Conservation (phyloP, 495 filamentous ascomycete species). For the Penicillium cosmopolitanum region DNA sequence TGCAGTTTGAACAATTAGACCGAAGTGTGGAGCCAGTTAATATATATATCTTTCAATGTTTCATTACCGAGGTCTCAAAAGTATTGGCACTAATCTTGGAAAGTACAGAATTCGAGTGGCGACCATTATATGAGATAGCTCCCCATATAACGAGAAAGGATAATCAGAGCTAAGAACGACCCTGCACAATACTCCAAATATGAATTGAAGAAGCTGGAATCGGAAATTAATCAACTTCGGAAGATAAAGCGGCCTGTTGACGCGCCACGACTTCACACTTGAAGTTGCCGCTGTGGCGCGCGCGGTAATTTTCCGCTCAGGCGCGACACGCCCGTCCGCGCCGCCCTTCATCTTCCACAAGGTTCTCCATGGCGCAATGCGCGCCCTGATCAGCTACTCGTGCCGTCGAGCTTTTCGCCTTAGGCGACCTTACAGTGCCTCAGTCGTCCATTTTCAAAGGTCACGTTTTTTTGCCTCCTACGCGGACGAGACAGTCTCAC, state of each 20-base stretch:
- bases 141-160: no score
- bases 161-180: no score
- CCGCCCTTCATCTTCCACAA: neutral
- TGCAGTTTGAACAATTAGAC: no score
- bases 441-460: neutral
- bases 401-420: conserved; percentile 1
- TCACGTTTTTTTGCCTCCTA: conserved; percentile 7
- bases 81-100: no score
- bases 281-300: neutral
- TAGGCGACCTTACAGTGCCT: conserved; percentile 1
- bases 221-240: no score
- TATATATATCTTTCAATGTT: no score
- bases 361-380: conserved; percentile 17
- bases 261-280: neutral
- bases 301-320: neutral
- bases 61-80: no score
- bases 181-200: no score
- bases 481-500: conserved; percentile 20
- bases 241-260: neutral
- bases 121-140: no score
- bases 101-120: no score
- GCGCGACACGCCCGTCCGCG: neutral
- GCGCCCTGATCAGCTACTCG: conserved; percentile 7
- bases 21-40: no score
- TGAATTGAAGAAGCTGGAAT: no score